Conservation (phyloP, 2,329 filamentous ascomycete genomes). For the Eurotiales sp. region DNA sequence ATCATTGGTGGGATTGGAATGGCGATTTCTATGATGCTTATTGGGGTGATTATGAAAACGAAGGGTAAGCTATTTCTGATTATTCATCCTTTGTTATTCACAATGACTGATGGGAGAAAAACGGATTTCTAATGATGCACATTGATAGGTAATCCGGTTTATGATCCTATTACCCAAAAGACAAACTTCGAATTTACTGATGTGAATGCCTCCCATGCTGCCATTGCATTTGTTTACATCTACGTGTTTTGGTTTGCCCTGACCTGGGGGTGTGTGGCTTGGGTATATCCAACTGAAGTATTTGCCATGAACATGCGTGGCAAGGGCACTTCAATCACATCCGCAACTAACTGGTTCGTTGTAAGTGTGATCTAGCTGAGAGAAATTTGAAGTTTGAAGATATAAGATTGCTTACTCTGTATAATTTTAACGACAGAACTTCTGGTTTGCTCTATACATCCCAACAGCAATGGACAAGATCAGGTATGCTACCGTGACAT, state of each 20-base stretch:
- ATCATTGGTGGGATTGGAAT: slow-evolving; percentile 25
- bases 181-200: slow-evolving; percentile 21
- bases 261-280: slow-evolving; percentile 25
- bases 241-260: slow-evolving; percentile 27
- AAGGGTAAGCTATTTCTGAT: slow-evolving; percentile 17
- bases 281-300: slow-evolving; percentile 24
- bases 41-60: slow-evolving; percentile 27
- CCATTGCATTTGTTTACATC: slow-evolving; percentile 28
- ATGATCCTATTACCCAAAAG: slow-evolving; percentile 20
- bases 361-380: slow-evolving; percentile 16
- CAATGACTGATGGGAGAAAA: too few species aligned
- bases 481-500: slow-evolving; percentile 12
- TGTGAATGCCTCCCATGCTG: slow-evolving; percentile 19
- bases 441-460: slow-evolving; percentile 25
- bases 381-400: too few species aligned
- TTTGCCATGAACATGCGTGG: slow-evolving; percentile 22
- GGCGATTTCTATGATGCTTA: slow-evolving; percentile 26
- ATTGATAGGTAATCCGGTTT: slow-evolving; percentile 18
- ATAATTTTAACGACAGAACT: too few species aligned
- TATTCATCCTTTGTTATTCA: too few species aligned
- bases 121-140: background rate
- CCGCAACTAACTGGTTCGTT: slow-evolving; percentile 26
- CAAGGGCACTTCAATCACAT: slow-evolving; percentile 21
- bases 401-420: too few species aligned
- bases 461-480: slow-evolving; percentile 25